A percentile compares a stretch with the other conserved stretches of the same genome.
These are phyloP conservation scores for Didymella sp. DNA, from an alignment of 2,329 filamentous ascomycete genomes.

Conservation along the genomic window DNA sequence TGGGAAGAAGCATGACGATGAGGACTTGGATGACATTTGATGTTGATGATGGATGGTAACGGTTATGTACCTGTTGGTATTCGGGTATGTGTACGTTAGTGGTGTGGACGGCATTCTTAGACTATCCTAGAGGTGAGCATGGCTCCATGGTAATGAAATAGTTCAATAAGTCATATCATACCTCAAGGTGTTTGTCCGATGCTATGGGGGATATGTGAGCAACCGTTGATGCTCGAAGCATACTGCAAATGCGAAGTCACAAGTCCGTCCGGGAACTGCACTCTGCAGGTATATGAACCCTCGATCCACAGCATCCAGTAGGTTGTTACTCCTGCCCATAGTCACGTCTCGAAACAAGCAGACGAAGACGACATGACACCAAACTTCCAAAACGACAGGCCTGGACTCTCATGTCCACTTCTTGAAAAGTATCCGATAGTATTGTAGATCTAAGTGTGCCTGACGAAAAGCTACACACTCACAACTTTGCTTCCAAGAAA, in stretches of 20 bases:
- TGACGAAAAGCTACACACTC: neutral
- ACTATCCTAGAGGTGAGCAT: slow-evolving; percentile 7
- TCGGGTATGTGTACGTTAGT: slow-evolving; percentile 15
- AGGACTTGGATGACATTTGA: slow-evolving; percentile 49
- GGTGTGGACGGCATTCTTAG: slow-evolving; percentile 5
- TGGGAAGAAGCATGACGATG: slow-evolving; percentile 51
- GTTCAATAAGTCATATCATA: neutral
- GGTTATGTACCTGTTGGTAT: neutral
- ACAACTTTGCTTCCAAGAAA: neutral
- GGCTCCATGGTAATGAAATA: neutral
- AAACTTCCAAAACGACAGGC: neutral
- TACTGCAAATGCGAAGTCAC: neutral
- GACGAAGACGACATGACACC: neutral
- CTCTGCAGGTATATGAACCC: neutral
- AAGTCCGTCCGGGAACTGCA: neutral
- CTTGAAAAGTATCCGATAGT: neutral
- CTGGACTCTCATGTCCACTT: neutral
- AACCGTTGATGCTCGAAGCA: neutral
- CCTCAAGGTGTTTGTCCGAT: neutral
- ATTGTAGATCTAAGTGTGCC: neutral
- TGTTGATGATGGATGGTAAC: neutral
- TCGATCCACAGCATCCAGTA: neutral
- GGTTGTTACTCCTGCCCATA: neutral
- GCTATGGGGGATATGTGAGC: neutral
- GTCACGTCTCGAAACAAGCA: neutral